Percentiles rank a stretch among this genome's conserved stretches.
phyloP scores from a whole-genome alignment of 1,284 basidiomycete species.

The Lentinus polychrous region DNA sequence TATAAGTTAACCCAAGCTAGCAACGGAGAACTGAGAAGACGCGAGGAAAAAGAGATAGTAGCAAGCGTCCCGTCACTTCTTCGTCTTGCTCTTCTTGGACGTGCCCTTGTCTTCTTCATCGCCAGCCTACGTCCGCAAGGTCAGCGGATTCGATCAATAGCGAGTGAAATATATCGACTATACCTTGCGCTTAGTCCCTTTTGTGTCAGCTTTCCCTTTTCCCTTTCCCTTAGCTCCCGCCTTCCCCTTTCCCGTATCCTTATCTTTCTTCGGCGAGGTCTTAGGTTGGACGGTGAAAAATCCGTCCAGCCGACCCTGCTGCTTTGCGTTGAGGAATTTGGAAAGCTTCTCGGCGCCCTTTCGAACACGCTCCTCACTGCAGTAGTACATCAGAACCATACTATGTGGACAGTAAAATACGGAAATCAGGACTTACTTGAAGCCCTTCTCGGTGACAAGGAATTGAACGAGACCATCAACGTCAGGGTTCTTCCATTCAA shows the following conservation, averaged over 20 bases:
- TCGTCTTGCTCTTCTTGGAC: conserved; percentile 11
- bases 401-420: conserved; percentile 3
- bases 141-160: neutral
- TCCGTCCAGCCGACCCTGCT: conserved; percentile 93
- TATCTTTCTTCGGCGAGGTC: conserved; percentile 34
- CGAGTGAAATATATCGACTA: neutral
- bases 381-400: conserved; percentile 9
- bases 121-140: conserved; percentile 1
- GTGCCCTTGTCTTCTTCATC: conserved; percentile 6
- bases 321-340: conserved; percentile 85
- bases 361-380: conserved; percentile 96
- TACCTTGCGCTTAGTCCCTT: conserved; percentile 68
- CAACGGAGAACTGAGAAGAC: neutral
- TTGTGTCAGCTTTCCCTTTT: conserved; percentile 28
- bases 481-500: conserved; percentile 94
- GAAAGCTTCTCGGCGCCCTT: conserved; percentile 91
- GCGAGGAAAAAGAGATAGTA: neutral
- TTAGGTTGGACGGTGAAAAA: conserved; percentile 81
- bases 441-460: conserved; percentile 92
- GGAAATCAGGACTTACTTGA: conserved; percentile 64
- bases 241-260: conserved; percentile 24
- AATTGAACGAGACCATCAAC: conserved; percentile 93
- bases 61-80: conserved; percentile 6
- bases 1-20: conserved; percentile 1
- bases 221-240: conserved; percentile 28